Evolutionary conservation across 345 rosid species (phyloP).

Genomic region (Mallotus nudiflorus): DNA sequence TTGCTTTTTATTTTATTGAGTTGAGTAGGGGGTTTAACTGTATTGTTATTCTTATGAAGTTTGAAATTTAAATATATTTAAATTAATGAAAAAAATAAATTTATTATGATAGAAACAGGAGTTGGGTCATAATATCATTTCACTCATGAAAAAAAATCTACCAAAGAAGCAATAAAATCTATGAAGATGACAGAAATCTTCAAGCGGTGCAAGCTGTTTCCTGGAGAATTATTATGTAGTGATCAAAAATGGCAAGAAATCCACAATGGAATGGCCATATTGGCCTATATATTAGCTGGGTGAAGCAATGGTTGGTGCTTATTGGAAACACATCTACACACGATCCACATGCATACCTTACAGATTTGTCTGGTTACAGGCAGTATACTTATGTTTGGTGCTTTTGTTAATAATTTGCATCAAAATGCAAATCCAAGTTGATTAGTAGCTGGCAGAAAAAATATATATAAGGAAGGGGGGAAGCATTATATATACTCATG

Average conservation of each 20-base stretch:
- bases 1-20: too few species aligned
- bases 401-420: too few species aligned
- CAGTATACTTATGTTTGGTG: background rate
- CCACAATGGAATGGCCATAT: background rate
- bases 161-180: background rate
- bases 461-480: too few species aligned
- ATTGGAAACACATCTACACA: background rate
- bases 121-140: too few species aligned
- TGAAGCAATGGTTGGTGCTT: background rate
- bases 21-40: too few species aligned
- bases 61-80: too few species aligned
- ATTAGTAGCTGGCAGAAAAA: too few species aligned
- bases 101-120: too few species aligned
- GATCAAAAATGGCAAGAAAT: background rate
- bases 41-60: too few species aligned
- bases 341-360: conserved; percentile 7
- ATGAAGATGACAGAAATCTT: background rate
- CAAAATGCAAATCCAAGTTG: too few species aligned
- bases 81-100: too few species aligned
- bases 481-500: too few species aligned
- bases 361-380: background rate
- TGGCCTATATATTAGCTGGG: background rate
- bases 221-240: background rate
- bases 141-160: background rate
- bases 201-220: background rate